Conservation (phyloP, 768 basidiomycete genomes). For the Galerina sulciceps region DNA sequence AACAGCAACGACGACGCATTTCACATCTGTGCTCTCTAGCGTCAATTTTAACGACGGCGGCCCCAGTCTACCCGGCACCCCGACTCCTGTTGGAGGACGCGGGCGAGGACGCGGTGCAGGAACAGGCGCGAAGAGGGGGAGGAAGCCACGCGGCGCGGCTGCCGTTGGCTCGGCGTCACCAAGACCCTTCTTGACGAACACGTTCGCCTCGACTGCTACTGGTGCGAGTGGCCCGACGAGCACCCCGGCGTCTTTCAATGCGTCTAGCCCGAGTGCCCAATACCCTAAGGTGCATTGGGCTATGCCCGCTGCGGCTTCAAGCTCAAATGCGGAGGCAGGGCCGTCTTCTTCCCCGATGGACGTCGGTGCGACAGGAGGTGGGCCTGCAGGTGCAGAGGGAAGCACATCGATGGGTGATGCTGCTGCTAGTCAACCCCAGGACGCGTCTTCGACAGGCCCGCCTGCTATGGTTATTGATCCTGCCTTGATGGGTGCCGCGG, state of each 20-base stretch:
- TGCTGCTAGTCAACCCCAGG: background rate
- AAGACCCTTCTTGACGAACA: conserved; percentile 20
- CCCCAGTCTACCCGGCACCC: conserved; percentile 25
- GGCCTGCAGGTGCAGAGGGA: background rate
- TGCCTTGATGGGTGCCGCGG: conserved; percentile 23
- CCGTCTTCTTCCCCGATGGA: background rate
- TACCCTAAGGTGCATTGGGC: conserved; percentile 47
- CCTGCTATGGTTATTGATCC: conserved; percentile 24
- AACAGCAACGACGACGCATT: conserved; percentile 10
- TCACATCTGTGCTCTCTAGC: conserved; percentile 20
- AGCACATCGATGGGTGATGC: background rate
- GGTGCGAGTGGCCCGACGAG: background rate
- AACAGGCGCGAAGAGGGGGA: conserved; percentile 47
- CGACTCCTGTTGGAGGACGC: conserved; percentile 28
- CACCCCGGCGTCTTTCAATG: conserved; percentile 11
- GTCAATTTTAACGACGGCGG: conserved; percentile 11
- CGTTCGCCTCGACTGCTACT: background rate
- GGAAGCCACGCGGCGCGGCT: conserved; percentile 48
- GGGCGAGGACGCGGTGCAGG: conserved; percentile 36
- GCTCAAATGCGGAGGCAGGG: background rate
- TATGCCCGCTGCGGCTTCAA: conserved; percentile 16
- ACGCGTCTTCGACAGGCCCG: background rate
- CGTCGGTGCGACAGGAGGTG: background rate
- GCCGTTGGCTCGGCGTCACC: conserved; percentile 33
- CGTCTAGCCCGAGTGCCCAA: conserved; percentile 20